Evolutionary conservation across 1,139 yeast species (phyloP), one percentile per base, ranked within the genome.

Genomic region (Yamadazyma atlantica): DNA sequence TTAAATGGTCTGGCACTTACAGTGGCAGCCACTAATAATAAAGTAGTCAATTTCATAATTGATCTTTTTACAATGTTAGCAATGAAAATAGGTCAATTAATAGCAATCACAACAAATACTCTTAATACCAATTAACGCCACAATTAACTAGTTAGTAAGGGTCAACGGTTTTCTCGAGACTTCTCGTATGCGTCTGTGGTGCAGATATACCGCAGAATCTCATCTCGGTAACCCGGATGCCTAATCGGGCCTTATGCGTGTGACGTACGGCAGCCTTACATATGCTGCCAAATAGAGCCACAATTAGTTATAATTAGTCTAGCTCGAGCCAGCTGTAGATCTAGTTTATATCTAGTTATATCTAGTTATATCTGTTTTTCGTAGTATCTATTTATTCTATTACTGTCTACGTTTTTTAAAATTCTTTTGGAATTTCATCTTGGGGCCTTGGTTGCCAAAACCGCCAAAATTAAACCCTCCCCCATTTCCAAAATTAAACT

Each of bases 1-100:
- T 33, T 40, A 11, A 57, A 28, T n/a, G 64, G 65, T 27, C 55
- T 47, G 7, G 62, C 62, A 43, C 50, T 48, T 29, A 49, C 51
- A n/a, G 56, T 51, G 9, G 52, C 37, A 21, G 57, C 47, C 26
- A 57, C 43, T 22, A 57, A 50, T 37, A 57, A 48, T 19, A 54
- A 44, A 33, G n/a, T n/a, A n/a, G 58, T 46, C 23, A 60, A 42
- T 31, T 43, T 47, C 51, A 47, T 47, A n/a, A n/a, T n/a, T n/a
- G n/a, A n/a, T n/a, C n/a, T n/a, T n/a, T n/a, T n/a, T n/a, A n/a
- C n/a, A n/a, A n/a, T n/a, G n/a, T n/a, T 34, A 24, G 13, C 27
- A 9, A 11, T 24, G 27, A 7, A 5, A 8, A 24, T 11, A 24
- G 27, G n/a, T n/a, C n/a, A n/a, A n/a, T n/a, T n/a, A n/a, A n/a